Evolutionary conservation across 352 stramenopile species (phyloP), one percentile per base, ranked within the genome.

Genomic region (Globisporangium polare): DNA sequence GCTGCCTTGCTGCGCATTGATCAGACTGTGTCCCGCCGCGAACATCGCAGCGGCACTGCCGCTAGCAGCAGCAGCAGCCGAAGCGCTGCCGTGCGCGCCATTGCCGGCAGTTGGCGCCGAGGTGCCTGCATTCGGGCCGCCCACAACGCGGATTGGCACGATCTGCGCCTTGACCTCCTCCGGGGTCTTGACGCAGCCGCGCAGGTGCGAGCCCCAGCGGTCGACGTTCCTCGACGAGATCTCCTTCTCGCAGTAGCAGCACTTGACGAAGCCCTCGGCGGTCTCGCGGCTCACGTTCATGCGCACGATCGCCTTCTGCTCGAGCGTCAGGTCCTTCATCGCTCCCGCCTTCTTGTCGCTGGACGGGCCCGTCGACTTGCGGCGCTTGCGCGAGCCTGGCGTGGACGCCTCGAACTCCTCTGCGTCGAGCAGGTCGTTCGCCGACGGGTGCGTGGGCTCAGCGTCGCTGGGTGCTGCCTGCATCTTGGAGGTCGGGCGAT

Each of bases 161-260:
- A 94, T 94, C 68, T 90, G 78, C 33, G 60, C 59, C 69, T 94
- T 94, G 7, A 94, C 57, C 27, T 91, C 82, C 29, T 91, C 84
- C 2, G 82, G 82, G 12, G 84, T 89, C 68, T 91, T 90, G 54
- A 77, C 51, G 63, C 84, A 94, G 17, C 82, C 80, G 24, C 84
- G 84, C 60, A 94, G 55, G 56, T 94, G 84, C 33, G 84, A 94
- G 13, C 80, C 84, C 84, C 84, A 94, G 18, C 84, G 84, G 55
- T 94, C 84, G 1, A 94, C 76, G 62, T 94, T 94, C 62, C 86
- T 88, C 43, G 78, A 89, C 51, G 84, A 73, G 65, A 94, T 94
- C 65, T 94, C 84, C 65, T 94, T 94, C 47, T 88, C 79, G 66
- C 84, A 94, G 69, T 89, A 90, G 67, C 70, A 79, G 69, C 84